A percentile compares a stretch with the other conserved stretches of the same genome.
Evolutionary conservation across 2,329 filamentous ascomycete species (phyloP).

Genomic region (Aspergillus intermedius): DNA sequence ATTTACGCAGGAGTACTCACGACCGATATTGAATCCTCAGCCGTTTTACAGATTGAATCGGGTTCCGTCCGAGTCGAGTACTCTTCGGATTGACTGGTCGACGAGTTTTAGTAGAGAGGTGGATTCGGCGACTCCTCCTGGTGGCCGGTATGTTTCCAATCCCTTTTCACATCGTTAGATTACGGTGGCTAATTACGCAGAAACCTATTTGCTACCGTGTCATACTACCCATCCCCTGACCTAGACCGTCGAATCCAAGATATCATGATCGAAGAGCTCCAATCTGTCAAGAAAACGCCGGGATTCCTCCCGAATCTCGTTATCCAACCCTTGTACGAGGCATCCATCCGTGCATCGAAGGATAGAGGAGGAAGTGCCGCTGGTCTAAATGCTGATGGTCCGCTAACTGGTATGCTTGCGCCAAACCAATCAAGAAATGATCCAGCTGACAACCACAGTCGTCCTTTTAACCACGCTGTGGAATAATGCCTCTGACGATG

Average conservation of each 20-base stretch:
- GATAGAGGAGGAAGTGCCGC: constrained; percentile 14
- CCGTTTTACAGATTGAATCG: background rate
- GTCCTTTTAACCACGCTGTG: constrained; percentile 9
- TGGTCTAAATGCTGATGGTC: constrained; percentile 12
- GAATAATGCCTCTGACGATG: constrained; percentile 4
- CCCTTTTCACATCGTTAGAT: background rate
- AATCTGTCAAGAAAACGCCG: background rate
- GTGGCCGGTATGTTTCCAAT: background rate
- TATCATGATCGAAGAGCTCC: constrained; percentile 2
- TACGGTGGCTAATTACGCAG: background rate
- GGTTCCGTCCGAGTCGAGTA: background rate
- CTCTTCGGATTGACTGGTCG: background rate
- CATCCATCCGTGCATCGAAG: constrained; percentile 5
- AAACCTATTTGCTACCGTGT: constrained; percentile 4
- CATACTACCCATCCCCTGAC: background rate
- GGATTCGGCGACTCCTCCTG: constrained; percentile 11
- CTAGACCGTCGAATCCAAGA: constrained; percentile 1
- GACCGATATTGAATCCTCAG: background rate
- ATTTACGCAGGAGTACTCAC: constrained; percentile 1
- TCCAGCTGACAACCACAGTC: constrained; percentile 1
- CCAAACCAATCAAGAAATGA: too few species aligned
- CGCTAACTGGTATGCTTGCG: constrained; percentile 6
- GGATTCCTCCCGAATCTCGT: constrained; percentile 1
- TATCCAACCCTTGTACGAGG: constrained; percentile 1
- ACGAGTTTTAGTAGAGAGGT: constrained; percentile 4